Evolutionary conservation across 2,329 filamentous ascomycete species (phyloP).

Genomic region (Thyridium curvatum): DNA sequence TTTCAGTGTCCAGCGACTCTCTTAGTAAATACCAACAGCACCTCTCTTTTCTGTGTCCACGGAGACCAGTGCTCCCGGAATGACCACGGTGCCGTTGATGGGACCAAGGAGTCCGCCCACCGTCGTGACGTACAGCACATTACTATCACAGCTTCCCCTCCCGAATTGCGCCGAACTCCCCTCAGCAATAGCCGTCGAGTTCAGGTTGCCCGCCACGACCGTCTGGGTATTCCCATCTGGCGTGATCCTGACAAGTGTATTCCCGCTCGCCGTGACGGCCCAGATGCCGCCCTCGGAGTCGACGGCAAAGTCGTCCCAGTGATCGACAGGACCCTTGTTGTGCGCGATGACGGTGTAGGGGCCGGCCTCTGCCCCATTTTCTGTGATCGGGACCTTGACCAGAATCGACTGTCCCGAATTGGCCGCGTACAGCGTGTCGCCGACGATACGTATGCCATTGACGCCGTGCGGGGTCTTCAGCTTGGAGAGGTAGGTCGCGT

Average conservation of each 20-base stretch:
- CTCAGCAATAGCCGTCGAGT: constrained; percentile 9
- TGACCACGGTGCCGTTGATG: too few species aligned
- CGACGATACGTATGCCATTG: constrained; percentile 18
- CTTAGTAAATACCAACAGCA: too few species aligned
- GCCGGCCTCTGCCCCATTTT: constrained; percentile 7
- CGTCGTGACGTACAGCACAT: too few species aligned
- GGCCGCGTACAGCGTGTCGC: constrained; percentile 16
- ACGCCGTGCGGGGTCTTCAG: constrained; percentile 12
- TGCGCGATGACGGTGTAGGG: constrained; percentile 8
- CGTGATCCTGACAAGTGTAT: constrained; percentile 10
- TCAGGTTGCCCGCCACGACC: constrained; percentile 11
- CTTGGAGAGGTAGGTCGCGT: constrained; percentile 15
- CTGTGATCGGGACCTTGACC: constrained; percentile 11
- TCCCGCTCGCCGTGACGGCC: constrained; percentile 11
- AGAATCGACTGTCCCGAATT: constrained; percentile 15
- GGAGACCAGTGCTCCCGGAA: too few species aligned
- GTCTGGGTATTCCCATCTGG: constrained; percentile 6
- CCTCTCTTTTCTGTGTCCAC: too few species aligned
- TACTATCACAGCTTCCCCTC: too few species aligned
- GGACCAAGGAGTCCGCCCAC: too few species aligned
- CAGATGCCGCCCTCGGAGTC: constrained; percentile 12
- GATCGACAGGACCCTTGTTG: constrained; percentile 3
- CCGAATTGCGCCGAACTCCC: too few species aligned
- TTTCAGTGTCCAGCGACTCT: too few species aligned
- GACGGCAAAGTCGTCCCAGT: constrained; percentile 14